phyloP scores from a whole-genome alignment of 2,329 filamentous ascomycete species.

The Phaeophleospora eucalypticola region DNA sequence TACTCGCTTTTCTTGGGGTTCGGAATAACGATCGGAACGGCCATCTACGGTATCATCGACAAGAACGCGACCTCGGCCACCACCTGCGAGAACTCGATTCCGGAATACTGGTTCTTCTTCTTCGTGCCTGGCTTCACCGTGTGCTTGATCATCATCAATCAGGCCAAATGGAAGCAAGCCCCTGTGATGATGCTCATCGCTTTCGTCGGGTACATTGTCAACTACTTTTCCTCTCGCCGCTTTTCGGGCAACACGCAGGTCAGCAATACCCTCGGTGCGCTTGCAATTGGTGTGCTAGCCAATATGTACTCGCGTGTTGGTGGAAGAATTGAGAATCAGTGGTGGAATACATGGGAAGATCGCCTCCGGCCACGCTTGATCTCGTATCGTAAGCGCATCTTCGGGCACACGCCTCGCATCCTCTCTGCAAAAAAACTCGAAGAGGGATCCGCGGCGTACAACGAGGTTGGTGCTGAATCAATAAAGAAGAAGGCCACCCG shows the following conservation, averaged over 20 bases:
- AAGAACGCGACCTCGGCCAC: constrained; percentile 44
- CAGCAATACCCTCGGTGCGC: constrained; percentile 70
- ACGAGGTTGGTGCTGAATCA: constrained; percentile 23
- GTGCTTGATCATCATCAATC: constrained; percentile 73
- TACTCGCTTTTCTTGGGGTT: constrained; percentile 51
- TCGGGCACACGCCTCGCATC: constrained; percentile 23
- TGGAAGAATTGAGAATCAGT: constrained; percentile 53
- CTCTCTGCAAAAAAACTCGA: constrained; percentile 27
- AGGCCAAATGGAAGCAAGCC: constrained; percentile 73
- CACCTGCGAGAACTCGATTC: constrained; percentile 44
- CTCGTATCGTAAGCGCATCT: constrained; percentile 23
- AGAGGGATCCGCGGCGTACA: constrained; percentile 23
- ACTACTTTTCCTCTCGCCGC: constrained; percentile 64
- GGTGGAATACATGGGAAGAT: constrained; percentile 52
- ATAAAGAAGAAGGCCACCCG: constrained; percentile 34
- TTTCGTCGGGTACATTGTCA: constrained; percentile 69
- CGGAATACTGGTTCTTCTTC: constrained; percentile 57
- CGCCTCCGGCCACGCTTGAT: constrained; percentile 41
- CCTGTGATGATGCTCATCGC: constrained; percentile 73
- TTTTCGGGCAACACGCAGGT: constrained; percentile 70
- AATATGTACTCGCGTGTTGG: constrained; percentile 74
- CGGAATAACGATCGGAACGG: constrained; percentile 50
- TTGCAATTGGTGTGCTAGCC: constrained; percentile 71
- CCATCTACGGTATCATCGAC: constrained; percentile 48
- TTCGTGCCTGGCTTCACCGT: constrained; percentile 72